phyloP scores from a whole-genome alignment of 1,284 basidiomycete species.

The Dichomitus squalens region DNA sequence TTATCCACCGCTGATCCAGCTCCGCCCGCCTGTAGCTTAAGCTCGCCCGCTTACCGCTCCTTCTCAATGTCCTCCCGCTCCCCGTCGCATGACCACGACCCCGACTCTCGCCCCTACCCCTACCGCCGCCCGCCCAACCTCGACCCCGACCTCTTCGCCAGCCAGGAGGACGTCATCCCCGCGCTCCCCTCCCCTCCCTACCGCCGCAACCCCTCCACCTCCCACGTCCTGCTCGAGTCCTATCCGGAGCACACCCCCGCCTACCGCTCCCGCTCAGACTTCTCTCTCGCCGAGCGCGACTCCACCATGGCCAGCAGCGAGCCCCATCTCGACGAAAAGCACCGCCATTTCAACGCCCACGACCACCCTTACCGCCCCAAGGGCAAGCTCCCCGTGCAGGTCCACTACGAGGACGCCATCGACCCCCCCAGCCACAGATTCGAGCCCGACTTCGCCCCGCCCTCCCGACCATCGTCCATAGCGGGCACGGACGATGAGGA shows the following conservation, averaged over 20 bases:
- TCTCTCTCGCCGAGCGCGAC: conserved; percentile 22
- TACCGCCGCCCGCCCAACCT: conserved; percentile 13
- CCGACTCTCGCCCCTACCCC: conserved; percentile 2
- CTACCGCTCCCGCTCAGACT: conserved; percentile 29
- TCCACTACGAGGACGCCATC: conserved; percentile 57
- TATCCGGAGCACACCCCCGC: conserved; percentile 31
- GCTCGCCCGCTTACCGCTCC: too few relatives aligned
- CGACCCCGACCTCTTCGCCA: conserved; percentile 29
- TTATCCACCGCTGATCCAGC: not conserved
- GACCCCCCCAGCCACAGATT: conserved; percentile 29
- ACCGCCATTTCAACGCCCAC: conserved; percentile 1
- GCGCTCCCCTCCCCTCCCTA: conserved; percentile 38
- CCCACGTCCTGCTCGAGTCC: conserved; percentile 29
- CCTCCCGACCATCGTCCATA: conserved; percentile 48
- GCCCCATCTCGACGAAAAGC: conserved; percentile 18
- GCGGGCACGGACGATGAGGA: conserved; percentile 63
- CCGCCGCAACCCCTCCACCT: conserved; percentile 29
- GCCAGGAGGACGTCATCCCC: conserved; percentile 27
- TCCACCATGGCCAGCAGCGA: conserved; percentile 19
- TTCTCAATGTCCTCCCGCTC: conserved; percentile 8
- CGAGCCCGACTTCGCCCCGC: conserved; percentile 24
- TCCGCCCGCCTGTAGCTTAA: not conserved
- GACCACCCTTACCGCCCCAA: conserved; percentile 19
- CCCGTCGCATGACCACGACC: conserved; percentile 12
- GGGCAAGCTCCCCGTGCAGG: conserved; percentile 46